Conservation (phyloP, 148 eudicot species). For the Chenopodium album region DNA sequence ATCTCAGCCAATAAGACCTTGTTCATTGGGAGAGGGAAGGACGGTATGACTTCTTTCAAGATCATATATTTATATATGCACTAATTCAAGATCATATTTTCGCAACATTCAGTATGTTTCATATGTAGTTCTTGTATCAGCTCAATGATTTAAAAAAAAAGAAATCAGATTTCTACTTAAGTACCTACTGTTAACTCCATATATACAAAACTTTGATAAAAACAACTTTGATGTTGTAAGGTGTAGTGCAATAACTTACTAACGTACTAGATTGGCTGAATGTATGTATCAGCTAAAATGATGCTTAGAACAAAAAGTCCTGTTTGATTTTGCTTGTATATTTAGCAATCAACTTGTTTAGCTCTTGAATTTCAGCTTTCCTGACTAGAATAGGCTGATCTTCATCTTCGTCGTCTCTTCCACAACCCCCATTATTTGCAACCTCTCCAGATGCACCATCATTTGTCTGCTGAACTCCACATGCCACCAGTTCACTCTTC, state of each 20-base stretch:
- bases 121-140: neutral
- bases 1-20: too few relatives aligned
- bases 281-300: neutral
- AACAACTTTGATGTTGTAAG: neutral
- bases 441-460: neutral
- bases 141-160: neutral
- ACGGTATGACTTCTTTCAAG: too few relatives aligned
- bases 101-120: neutral
- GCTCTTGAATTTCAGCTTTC: constrained; percentile 8
- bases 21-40: neutral
- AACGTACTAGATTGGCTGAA: neutral
- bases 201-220: neutral
- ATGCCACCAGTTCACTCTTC: constrained; percentile 1
- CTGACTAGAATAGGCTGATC: neutral
- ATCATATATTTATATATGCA: neutral
- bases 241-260: neutral
- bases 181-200: neutral
- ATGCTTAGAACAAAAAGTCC: neutral
- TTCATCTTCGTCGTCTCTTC: neutral
- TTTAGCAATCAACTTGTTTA: constrained; percentile 19
- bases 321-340: neutral
- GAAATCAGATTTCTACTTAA: neutral
- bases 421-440: neutral
- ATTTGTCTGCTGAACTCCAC: neutral
- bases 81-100: neutral